Base-by-base conservation (phyloP, 108 stramenopile genomes). In the Skeletonema costatum region DNA sequence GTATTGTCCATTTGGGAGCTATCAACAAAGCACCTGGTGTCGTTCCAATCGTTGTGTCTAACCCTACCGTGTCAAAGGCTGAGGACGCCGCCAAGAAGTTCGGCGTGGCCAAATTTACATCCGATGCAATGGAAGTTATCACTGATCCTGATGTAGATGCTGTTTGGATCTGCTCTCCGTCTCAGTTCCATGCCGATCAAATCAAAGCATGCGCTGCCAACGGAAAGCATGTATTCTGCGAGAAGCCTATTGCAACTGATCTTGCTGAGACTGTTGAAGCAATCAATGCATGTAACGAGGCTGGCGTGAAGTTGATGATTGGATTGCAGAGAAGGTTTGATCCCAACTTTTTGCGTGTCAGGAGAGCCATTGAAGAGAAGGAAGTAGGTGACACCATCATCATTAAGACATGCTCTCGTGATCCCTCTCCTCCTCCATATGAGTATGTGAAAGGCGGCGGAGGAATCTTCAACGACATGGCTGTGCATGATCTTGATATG, bases 401-500 rank as follows among this genome's bases (percentile, higher is more conserved):
- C 82, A 87, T 92, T 78, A 97, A 98, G 76, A 86, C 97, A 35
- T 96, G 93, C 78, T 96, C 96, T 36, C 93, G 97, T 38, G 97
- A 98, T 79, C 97, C 97, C 42, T 69, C 95, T 8, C 96, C 97
- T 60, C 97, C 97, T 72, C 97, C 97, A 46, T 90, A 93, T 71
- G 87, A 90, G 70, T 98, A 98, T 85, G 96, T 98, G 46, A 93
- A 96, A 76, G 96, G 96, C 67, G 97, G 97, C 39, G 97, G 97
- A 66, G 97, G 97, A 64, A 97, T 98, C 78, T 98, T 98, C 80
- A 92, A 94, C 60, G 97, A 98, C 69, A 98, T 98, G 97, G 97
- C 97, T 36, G 97, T 98, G 77, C 97, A 98, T 85, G 97, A 98
- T 88, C 86, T 98, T 39, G 97, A 98, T 71, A 98, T 98, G 97